Conservation (phyloP, 768 basidiomycete species). For the Boletus vinaceobasis region DNA sequence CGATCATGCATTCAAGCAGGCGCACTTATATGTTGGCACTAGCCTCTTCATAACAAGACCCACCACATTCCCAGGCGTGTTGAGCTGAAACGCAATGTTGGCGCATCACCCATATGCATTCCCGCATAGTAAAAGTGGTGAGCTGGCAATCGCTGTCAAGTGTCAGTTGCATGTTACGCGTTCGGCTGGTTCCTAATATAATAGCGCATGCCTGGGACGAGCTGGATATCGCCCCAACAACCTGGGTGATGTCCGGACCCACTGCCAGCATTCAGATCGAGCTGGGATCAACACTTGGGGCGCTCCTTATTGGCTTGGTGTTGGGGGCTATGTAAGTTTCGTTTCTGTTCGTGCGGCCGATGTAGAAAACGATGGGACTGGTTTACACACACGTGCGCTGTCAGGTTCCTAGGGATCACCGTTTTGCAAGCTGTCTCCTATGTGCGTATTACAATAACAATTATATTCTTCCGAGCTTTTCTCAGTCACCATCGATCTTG, state of each 20-base stretch:
- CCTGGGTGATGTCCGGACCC: neutral
- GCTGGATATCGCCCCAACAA: neutral
- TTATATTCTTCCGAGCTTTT: neutral
- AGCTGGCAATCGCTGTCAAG: neutral
- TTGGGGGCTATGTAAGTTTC: neutral
- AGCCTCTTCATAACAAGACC: neutral
- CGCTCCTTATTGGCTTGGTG: neutral
- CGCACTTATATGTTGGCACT: too few species aligned
- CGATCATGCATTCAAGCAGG: neutral
- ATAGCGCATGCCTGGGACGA: neutral
- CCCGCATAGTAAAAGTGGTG: neutral
- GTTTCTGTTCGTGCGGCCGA: neutral
- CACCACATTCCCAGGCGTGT: neutral
- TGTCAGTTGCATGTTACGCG: neutral
- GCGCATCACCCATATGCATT: neutral
- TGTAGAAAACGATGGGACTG: neutral
- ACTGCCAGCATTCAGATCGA: neutral
- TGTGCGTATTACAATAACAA: neutral
- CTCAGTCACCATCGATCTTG: neutral
- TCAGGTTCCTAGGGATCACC: neutral
- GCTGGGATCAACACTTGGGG: neutral
- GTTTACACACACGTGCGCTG: neutral
- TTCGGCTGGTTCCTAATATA: neutral
- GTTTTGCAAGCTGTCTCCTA: neutral
- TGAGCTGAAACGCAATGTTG: neutral